phyloP scores from a whole-genome alignment of 805 yeast species.

The Lipomyces chichibuensis region DNA sequence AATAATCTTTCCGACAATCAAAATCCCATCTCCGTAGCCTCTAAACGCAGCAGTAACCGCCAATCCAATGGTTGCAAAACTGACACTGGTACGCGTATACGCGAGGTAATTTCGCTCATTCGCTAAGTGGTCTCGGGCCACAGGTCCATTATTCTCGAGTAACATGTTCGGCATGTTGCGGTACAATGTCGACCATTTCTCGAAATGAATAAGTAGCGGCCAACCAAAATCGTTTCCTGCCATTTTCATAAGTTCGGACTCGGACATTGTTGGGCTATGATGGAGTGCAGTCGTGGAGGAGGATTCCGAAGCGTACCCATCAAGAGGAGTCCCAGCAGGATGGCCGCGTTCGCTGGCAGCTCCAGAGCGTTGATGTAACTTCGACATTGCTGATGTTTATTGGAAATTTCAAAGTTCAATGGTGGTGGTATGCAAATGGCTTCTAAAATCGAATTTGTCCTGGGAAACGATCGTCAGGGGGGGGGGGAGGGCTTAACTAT shows the following conservation, averaged over 20 bases:
- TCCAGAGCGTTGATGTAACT: slow-evolving; percentile 11
- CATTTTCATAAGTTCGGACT: slow-evolving; percentile 16
- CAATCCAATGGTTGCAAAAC: slow-evolving; percentile 60
- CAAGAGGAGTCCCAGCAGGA: slow-evolving; percentile 8
- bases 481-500: too few species aligned
- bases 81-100: slow-evolving; percentile 61
- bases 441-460: too few species aligned
- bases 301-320: neutral
- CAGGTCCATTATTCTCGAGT: slow-evolving; percentile 37
- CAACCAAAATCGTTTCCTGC: slow-evolving; percentile 29
- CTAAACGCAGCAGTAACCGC: slow-evolving; percentile 61
- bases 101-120: slow-evolving; percentile 65
- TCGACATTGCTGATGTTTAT: slow-evolving; percentile 13
- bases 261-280: slow-evolving; percentile 11
- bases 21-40: slow-evolving; percentile 34
- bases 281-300: neutral
- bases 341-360: neutral
- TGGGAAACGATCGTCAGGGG: too few species aligned
- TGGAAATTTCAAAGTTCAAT: neutral
- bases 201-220: slow-evolving; percentile 31
- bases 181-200: slow-evolving; percentile 18
- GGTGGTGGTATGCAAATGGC: too few species aligned
- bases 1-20: slow-evolving; percentile 25
- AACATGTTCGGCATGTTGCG: slow-evolving; percentile 29
- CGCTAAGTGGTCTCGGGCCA: slow-evolving; percentile 49